Base-by-base conservation (phyloP, 352 stramenopile species). In the Aphanomyces invadans region DNA sequence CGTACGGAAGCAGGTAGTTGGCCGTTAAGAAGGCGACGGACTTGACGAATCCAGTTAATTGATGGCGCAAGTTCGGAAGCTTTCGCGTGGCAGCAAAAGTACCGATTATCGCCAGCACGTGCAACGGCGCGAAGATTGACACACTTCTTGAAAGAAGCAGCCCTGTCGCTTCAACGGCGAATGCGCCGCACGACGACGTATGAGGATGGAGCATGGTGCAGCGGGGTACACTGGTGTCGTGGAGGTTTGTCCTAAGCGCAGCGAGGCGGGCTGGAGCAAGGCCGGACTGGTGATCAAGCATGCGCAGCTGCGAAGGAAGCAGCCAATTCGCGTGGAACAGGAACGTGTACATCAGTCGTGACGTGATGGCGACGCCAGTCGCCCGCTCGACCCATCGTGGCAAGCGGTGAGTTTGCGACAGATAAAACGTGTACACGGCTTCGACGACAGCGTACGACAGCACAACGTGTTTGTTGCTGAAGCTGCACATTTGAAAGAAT, bases 1-100 rank as follows among this genome's bases (percentile, higher is more conserved):
- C n/a, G 53, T 62, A 62, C 33, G 53, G 53, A 10, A 62, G 46
- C 11, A 42, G 7, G 33, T 62, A 62, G 33, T 62, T 62, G 53
- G 29, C 53, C 1, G 53, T 42, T 9, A 62, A 32, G 33, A 62
- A 62, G 4, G 29, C 15, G 17, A 62, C 31, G 11, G 53, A 62
- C 1, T 32, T 28, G 15, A 32, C 10, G 28, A 42, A 62, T 28
- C 46, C 53, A 3, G 28, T 12, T 5, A 44, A 4, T 5, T 26
- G 15, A 28, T 39, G n/a, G 29, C 15, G 25, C 29, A 62, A 28
- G 53, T 44, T 12, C 10, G 46, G 15, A 12, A 11, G 28, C 33
- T 62, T 42, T n/a, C n/a, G n/a, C 28, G 42, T 42, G 1, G 21
- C 26, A 9, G 53, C 53, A 4, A 62, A 17, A 17, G 46, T 54